Base-by-base conservation (phyloP, 1,139 yeast genomes). In the Scheffersomyces cryptocercus region DNA sequence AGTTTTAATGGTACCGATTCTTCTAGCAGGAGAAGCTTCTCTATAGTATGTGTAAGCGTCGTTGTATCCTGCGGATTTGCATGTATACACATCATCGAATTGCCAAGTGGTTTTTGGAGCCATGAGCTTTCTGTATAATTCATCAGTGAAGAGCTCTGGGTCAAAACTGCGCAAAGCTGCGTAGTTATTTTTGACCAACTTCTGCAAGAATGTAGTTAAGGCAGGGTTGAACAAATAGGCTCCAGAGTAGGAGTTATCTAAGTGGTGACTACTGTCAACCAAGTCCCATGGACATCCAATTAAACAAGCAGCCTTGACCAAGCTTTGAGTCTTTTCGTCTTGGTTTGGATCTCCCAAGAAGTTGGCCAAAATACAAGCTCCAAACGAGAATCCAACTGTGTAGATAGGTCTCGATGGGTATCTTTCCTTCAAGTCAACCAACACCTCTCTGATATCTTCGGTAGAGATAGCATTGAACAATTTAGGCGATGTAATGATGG, bases 311-410 rank as follows among this genome's bases (percentile, higher is more conserved):
- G 90, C 88, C 35, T 77, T 74, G 40, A 90, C 64, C 33, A 75
- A 69, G 10, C 79, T 63, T 29, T 73, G 65, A 4, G 54, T 55
- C 4, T 64, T 63, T 3, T 39, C 31, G 26, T 12, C 20, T 12
- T 36, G 40, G 29, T 41, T 37, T 24, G 35, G 11, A 29, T 80
- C 84, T 3, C 81, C 84, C 46, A 81, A 59, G 51, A 76, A 81
- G 55, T 81, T 81, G 36, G 81, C 70, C 35, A 74, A 58, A 20
- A 81, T 72, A n/a, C 80, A 69, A 1, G 82, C 84, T 5, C 86
- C 98, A 53, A 91, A 83, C 8, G 96, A 88, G 59, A 85, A 86
- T 1, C 97, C 97, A 13, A 82, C 84, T 1, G 85, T 78, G 62
- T 82, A 89, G 33, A 91, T 71, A 31, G 87, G 85, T 52, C 96